Evolutionary conservation across 768 basidiomycete species (phyloP), one percentile per base, ranked within the genome.

Genomic region (Xanthoconium purpureum): DNA sequence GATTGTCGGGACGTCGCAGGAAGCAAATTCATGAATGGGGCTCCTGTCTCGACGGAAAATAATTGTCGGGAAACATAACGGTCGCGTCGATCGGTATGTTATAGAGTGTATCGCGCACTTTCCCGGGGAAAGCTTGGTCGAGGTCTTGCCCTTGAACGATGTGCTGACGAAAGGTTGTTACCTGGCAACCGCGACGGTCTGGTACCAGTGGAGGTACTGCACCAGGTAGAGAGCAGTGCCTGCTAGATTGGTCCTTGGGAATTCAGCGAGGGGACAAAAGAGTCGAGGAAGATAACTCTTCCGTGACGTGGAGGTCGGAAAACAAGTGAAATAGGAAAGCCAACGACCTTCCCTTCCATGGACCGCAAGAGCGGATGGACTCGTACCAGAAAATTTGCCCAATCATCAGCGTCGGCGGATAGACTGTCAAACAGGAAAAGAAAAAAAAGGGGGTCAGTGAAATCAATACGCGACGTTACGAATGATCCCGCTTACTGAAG

Each of bases 401-500:
- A 38, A 43, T 48, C 47, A 33, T 48, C 43, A 4, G 5, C 1
- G 30, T 35, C 46, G 28, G 52, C 29, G n/a, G 33, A 46, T 51
- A 37, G 44, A 24, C 66, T 66, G 33, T 36, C 37, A n/a, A 32
- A 56, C 46, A 49, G 42, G 39, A 30, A 29, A 55, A 46, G 32
- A 28, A 30, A 39, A 35, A 43, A 44, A 15, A 30, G 56, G 51
- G 36, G 7, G 57, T 67, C 64, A 67, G 67, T 50, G 8, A 54
- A 58, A 42, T 48, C 4, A 50, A 29, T 38, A 39, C 32, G 36
- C 38, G 37, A 50, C 54, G 20, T 14, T 30, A 54, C 50, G 53
- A 57, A 46, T n/a, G 29, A 61, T 59, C 48, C 35, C 65, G 67
- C 66, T 69, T 62, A 67, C 66, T 56, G 61, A 47, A 36, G 38